These are phyloP conservation scores for Daldinia vernicosa DNA, from an alignment of 495 filamentous ascomycete species.

Conservation along the genomic window DNA sequence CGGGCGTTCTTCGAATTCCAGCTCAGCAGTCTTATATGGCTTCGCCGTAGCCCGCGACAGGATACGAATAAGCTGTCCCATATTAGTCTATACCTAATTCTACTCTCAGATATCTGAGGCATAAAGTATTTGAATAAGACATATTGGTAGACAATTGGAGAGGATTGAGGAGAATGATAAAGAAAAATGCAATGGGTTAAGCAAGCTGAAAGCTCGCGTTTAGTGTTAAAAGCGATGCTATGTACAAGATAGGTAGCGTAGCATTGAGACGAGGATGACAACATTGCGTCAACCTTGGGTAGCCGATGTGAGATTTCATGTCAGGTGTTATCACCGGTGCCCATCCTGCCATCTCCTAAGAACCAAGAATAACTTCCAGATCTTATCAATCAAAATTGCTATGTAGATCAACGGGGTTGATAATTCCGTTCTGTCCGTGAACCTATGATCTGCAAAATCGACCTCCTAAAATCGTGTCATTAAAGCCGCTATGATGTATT, in stretches of 20 bases:
- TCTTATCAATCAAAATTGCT: slow-evolving; percentile 8
- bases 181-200: slow-evolving; percentile 4
- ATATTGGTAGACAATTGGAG: slow-evolving; percentile 3
- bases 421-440: not conserved
- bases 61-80: slow-evolving; percentile 42
- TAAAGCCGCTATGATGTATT: slow-evolving; percentile 16
- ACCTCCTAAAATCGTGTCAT: slow-evolving; percentile 1
- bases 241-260: slow-evolving; percentile 11
- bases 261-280: slow-evolving; percentile 18
- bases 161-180: slow-evolving; percentile 20
- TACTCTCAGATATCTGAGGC: not conserved
- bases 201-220: slow-evolving; percentile 16
- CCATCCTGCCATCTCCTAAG: not conserved
- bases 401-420: not conserved
- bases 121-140: not conserved
- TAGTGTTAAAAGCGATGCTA: slow-evolving; percentile 25
- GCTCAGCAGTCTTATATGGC: slow-evolving; percentile 46
- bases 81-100: slow-evolving; percentile 10
- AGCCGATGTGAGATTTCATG: not conserved
- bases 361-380: not conserved
- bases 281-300: slow-evolving; percentile 12
- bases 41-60: slow-evolving; percentile 51
- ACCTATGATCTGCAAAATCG: not conserved
- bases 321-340: slow-evolving; percentile 18
- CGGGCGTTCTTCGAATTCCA: slow-evolving; percentile 40